Evolutionary conservation across 352 stramenopile genomes (phyloP).

Genomic region (Elongisporangium anandrum): DNA sequence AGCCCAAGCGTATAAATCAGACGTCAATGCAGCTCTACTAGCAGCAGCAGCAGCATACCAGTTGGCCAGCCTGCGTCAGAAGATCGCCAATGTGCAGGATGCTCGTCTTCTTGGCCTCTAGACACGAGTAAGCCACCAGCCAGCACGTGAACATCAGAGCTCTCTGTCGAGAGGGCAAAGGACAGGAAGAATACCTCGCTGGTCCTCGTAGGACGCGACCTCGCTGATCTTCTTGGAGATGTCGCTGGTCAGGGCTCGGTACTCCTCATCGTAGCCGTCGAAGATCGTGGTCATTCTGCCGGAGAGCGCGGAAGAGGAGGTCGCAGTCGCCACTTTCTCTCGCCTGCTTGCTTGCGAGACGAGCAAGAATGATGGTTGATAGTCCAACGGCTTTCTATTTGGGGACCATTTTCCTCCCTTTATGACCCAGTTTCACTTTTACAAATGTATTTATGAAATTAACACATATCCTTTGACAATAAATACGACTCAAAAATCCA

Average conservation of each 20-base stretch:
- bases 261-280: slow-evolving; percentile 87
- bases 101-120: slow-evolving; percentile 85
- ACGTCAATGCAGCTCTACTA: not conserved
- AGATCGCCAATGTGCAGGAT: slow-evolving; percentile 77
- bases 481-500: too few relatives aligned
- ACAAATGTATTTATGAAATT: not conserved
- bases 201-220: slow-evolving; percentile 79
- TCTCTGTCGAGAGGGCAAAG: not conserved
- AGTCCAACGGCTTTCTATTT: not conserved
- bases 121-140: too few relatives aligned
- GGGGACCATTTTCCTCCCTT: not conserved
- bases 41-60: slow-evolving; percentile 34
- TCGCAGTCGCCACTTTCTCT: slow-evolving; percentile 8
- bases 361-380: not conserved
- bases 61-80: slow-evolving; percentile 75
- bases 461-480: not conserved
- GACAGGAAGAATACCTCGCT: slow-evolving; percentile 40
- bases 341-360: not conserved
- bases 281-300: slow-evolving; percentile 85
- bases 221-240: slow-evolving; percentile 89
- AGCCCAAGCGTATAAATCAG: not conserved
- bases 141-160: too few relatives aligned
- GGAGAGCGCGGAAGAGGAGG: not conserved
- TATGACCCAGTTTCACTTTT: not conserved
- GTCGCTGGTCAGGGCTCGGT: slow-evolving; percentile 74